Evolutionary conservation across 148 eudicot genomes (phyloP).

Genomic region (Silene conica): DNA sequence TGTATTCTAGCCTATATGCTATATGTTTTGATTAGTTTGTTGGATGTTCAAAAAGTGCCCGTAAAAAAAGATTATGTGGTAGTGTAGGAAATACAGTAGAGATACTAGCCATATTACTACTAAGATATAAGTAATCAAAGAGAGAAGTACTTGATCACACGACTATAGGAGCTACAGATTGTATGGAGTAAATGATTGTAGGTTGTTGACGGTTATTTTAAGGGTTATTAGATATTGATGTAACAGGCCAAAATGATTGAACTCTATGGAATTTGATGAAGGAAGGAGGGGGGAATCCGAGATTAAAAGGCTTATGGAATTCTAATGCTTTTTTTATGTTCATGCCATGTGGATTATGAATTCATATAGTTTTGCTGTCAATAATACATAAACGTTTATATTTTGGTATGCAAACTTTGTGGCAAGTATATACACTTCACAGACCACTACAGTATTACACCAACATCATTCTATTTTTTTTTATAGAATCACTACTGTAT

Average conservation of each 20-base stretch:
- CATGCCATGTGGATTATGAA: neutral
- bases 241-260: neutral
- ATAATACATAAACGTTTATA: too few species aligned
- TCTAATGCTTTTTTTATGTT: neutral
- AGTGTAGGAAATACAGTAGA: neutral
- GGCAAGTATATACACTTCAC: too few species aligned
- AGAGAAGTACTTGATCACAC: neutral
- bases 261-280: neutral
- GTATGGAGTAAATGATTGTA: neutral
- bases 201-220: neutral
- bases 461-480: too few species aligned
- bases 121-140: neutral
- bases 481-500: neutral
- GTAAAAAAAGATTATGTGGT: neutral
- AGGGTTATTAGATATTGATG: neutral
- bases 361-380: too few species aligned
- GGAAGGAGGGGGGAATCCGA: neutral
- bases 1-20: neutral
- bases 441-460: too few species aligned
- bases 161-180: neutral
- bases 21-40: neutral
- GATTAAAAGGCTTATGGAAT: neutral
- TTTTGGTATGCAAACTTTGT: too few species aligned
- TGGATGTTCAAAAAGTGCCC: neutral
- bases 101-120: too few species aligned